Base-by-base conservation (phyloP, 305 asterid genomes). In the Andrographis paniculata region DNA sequence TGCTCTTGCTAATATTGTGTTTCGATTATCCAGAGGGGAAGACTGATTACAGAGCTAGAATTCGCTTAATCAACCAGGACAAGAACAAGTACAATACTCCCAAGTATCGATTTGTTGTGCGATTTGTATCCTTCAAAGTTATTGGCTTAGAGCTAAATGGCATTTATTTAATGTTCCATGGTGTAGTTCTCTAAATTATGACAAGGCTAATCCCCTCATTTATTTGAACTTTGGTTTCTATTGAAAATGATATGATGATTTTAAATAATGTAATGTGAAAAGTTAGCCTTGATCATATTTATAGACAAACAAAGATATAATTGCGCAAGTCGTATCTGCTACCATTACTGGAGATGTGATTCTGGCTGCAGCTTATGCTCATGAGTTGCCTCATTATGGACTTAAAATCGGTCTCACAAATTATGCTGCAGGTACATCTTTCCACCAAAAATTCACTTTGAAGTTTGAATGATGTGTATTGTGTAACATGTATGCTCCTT, bases 31-130 rank as follows among this genome's bases (percentile, higher is more conserved):
- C 71, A 75, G 92, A 52, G 59, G 87, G 92, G 14, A 80, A 80
- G 79, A 80, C 92, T 2, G 92, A 80, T 50, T 80, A 77, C 43
- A 56, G 87, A 28, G 92, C 92, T 0, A 74, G 87, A 70, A 75
- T 67, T 51, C 75, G 81, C 4, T 60, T 77, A 51, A 80, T 80
- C 58, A 80, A 77, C 55, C 92, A 80, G 61, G 92, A 80, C 42
- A 77, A 77, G 48, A 80, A 80, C 65, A 80, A 80, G 60, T 80
- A 77, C 56, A 74, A 80, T 42, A 77, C 92, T 19, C 87, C 87
- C 0, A 80, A 80, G 66, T 80, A 71, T 24, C 72, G 92, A 0
- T 67, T 74, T 42, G 81, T 77, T 45, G 87, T 77, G 59, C 62
- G 87, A 69, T 77, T 80, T 59, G 87, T 78, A 78, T 74, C 80